These are phyloP conservation scores for Ricinus communis DNA, from an alignment of 345 rosid species.

Conservation along the genomic window DNA sequence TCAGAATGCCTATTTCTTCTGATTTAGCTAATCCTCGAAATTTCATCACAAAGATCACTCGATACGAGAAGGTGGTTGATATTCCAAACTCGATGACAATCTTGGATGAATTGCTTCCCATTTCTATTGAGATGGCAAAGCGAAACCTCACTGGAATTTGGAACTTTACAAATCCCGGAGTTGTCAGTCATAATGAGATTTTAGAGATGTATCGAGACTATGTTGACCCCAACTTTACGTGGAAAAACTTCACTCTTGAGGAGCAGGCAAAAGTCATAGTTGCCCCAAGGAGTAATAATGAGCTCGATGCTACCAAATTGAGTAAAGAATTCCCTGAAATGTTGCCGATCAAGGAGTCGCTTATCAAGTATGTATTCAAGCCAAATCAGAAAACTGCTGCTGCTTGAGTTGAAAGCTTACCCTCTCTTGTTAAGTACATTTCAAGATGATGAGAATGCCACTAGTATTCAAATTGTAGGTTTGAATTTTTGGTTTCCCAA, in stretches of 20 bases:
- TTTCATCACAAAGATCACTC: constrained; percentile 78
- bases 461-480: constrained; percentile 13
- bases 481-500: constrained; percentile 13
- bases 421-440: neutral
- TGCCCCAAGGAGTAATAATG: constrained; percentile 95
- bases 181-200: constrained; percentile 91
- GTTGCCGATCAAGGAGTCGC: constrained; percentile 78
- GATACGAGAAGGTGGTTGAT: constrained; percentile 80
- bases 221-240: constrained; percentile 63
- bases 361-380: constrained; percentile 69
- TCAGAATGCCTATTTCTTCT: constrained; percentile 90
- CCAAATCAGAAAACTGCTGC: constrained; percentile 63
- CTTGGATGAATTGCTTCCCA: constrained; percentile 81
- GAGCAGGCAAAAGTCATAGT: constrained; percentile 88
- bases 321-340: constrained; percentile 79
- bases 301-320: constrained; percentile 75
- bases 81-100: constrained; percentile 96
- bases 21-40: constrained; percentile 82
- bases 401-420: constrained; percentile 28
- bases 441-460: neutral
- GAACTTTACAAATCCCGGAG: constrained; percentile 88
- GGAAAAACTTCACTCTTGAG: constrained; percentile 86
- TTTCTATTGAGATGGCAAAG: constrained; percentile 93
- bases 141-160: constrained; percentile 90
- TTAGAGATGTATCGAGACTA: constrained; percentile 74